Evolutionary conservation across 1,139 yeast species (phyloP).

Genomic region (Eremothecium gossypii): DNA sequence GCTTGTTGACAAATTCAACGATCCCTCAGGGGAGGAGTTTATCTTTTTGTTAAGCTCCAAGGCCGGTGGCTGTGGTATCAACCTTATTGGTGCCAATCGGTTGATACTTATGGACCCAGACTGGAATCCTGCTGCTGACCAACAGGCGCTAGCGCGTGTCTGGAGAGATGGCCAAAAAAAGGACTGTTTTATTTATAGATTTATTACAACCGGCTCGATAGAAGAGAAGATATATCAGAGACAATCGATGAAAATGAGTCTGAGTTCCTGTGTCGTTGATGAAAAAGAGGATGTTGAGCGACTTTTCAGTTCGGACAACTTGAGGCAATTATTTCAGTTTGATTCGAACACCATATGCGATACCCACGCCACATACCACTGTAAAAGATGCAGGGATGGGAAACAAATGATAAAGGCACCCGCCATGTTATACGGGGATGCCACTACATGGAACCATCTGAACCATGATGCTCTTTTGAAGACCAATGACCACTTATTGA

Average conservation of each 20-base stretch:
- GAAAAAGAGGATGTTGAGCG: slow-evolving; percentile 94
- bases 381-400: slow-evolving; percentile 70
- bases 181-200: slow-evolving; percentile 89
- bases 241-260: slow-evolving; percentile 89
- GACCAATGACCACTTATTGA: slow-evolving; percentile 69
- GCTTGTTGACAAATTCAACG: slow-evolving; percentile 81
- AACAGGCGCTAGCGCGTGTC: slow-evolving; percentile 94
- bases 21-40: slow-evolving; percentile 83
- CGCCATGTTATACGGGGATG: slow-evolving; percentile 95
- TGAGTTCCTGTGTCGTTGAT: slow-evolving; percentile 94
- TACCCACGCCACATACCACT: slow-evolving; percentile 86
- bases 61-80: slow-evolving; percentile 99
- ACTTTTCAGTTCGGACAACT: slow-evolving; percentile 71
- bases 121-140: slow-evolving; percentile 99
- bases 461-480: slow-evolving; percentile 48
- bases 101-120: slow-evolving; percentile 87
- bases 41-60: slow-evolving; percentile 83
- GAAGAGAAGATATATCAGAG: slow-evolving; percentile 95
- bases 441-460: slow-evolving; percentile 95
- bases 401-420: slow-evolving; percentile 60
- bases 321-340: slow-evolving; percentile 66
- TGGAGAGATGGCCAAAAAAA: slow-evolving; percentile 99
- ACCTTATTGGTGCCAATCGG: slow-evolving; percentile 91
- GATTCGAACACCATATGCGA: slow-evolving; percentile 67
- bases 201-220: slow-evolving; percentile 88